Evolutionary conservation across 257 asterid genomes (phyloP), one percentile per base, ranked within the genome.

Genomic region (Solanum rostratum): DNA sequence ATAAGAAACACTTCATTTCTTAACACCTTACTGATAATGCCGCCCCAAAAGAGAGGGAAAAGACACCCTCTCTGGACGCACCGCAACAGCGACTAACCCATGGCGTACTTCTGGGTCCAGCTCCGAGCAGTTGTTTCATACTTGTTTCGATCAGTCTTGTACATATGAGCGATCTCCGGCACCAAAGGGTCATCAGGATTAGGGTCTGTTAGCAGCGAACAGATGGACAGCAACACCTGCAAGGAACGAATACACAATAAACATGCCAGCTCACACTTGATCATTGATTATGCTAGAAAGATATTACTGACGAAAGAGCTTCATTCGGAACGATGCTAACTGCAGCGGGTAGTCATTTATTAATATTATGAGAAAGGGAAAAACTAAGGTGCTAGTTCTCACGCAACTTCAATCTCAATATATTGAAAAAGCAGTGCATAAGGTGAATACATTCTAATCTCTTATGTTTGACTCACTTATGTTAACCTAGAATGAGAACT

Each of bases 121-220:
- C 88, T 85, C 8, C 91, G 83, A 50, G 91, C 91, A 62, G 89
- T 89, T 50, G 89, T 83, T 73, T 89, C 91, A 7, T 89, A 89
- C 88, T 80, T 87, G 87, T 83, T 80, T 85, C 85, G 69, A 33
- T 89, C 88, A 18, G 91, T 89, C 81, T 89, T 89, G 87, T 87
- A 89, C 91, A 89, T 87, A 43, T 89, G 91, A 52, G 88, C 91
- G 59, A 87, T 89, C 83, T 89, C 91, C 6, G 91, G 89, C 55
- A 89, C 91, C n/a, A 89, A 82, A 20, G 91, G 88, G 52, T 89
- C 91, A 83, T 89, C 91, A 19, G 91, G 91, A 80, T 89, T 87
- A 24, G 91, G 91, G 65, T 89, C 91, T 3, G 91, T 89, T 30
- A 89, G 84, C 54, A 87, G 88, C 70, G 91, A 83, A 85, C 89